Conservation (phyloP, 495 filamentous ascomycete species). For the Penicillium samsonianum region DNA sequence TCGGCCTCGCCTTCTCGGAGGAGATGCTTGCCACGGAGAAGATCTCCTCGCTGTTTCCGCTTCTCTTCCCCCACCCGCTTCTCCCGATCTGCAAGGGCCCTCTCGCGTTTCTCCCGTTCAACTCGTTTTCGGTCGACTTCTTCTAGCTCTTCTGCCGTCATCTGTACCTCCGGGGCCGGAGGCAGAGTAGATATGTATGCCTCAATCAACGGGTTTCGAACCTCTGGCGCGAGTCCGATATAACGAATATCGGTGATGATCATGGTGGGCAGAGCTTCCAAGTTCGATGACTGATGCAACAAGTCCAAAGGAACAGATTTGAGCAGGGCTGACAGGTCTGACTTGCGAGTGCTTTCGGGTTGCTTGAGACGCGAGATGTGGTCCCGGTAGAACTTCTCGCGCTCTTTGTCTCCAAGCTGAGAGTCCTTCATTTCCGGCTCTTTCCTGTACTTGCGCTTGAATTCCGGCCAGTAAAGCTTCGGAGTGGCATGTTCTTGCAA, state of each 20-base stretch:
- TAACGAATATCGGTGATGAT: slow-evolving; percentile 78
- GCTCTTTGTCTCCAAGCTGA: slow-evolving; percentile 78
- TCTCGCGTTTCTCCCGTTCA: slow-evolving; percentile 69
- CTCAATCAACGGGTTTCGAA: slow-evolving; percentile 73
- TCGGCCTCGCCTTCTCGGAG: slow-evolving; percentile 77
- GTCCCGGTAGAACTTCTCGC: slow-evolving; percentile 89
- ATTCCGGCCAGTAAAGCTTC: slow-evolving; percentile 96
- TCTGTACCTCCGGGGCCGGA: slow-evolving; percentile 59
- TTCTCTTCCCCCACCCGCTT: slow-evolving; percentile 74
- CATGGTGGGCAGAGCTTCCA: slow-evolving; percentile 63
- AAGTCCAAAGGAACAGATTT: slow-evolving; percentile 63
- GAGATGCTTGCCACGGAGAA: slow-evolving; percentile 65
- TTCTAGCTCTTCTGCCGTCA: slow-evolving; percentile 58
- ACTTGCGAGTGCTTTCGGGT: slow-evolving; percentile 70
- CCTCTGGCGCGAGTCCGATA: slow-evolving; percentile 69
- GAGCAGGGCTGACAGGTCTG: slow-evolving; percentile 76
- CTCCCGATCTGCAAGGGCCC: slow-evolving; percentile 74
- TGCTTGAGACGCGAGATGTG: slow-evolving; percentile 78
- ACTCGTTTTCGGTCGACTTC: slow-evolving; percentile 60
- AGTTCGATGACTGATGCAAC: slow-evolving; percentile 66
- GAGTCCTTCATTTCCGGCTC: slow-evolving; percentile 78
- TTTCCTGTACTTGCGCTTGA: slow-evolving; percentile 85
- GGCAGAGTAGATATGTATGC: slow-evolving; percentile 73
- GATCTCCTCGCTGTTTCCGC: slow-evolving; percentile 61
- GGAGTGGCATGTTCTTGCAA: slow-evolving; percentile 77